Evolutionary conservation across 805 yeast species (phyloP).

Genomic region (Metschnikowia kunwiensis): DNA sequence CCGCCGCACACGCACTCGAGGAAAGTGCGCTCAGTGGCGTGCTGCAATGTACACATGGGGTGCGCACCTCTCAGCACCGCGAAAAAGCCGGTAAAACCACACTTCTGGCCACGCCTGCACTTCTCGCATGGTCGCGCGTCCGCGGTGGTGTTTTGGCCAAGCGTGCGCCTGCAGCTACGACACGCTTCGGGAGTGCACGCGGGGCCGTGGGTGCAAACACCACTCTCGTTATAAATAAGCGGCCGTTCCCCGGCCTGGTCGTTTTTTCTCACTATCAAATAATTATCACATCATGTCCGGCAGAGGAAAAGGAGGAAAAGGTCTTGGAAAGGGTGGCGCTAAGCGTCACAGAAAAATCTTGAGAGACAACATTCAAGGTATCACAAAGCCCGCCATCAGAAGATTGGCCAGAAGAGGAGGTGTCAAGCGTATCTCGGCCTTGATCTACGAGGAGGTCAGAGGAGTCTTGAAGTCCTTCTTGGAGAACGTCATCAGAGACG

Average conservation of each 20-base stretch:
- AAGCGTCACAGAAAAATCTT: conserved; percentile 99
- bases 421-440: conserved; percentile 99
- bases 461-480: conserved; percentile 93
- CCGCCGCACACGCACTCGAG: neutral
- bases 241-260: conserved; percentile 5
- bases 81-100: neutral
- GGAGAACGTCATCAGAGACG: conserved; percentile 97
- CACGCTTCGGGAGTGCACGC: conserved; percentile 5
- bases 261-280: conserved; percentile 17
- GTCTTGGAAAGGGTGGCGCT: conserved; percentile 99
- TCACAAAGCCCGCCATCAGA: conserved; percentile 99
- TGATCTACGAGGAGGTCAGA: conserved; percentile 98
- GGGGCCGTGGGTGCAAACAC: conserved; percentile 14
- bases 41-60: conserved; percentile 4
- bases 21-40: conserved; percentile 1
- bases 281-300: conserved; percentile 72
- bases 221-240: conserved; percentile 10
- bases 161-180: conserved; percentile 5
- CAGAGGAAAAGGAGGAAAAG: conserved; percentile 99
- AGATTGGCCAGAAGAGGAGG: conserved; percentile 99
- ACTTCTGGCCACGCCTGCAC: neutral
- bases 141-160: conserved; percentile 1
- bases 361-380: conserved; percentile 99
- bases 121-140: neutral
- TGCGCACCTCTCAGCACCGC: conserved; percentile 3